phyloP scores from a whole-genome alignment of 1,284 basidiomycete species.

The Malassezia sympodialis region DNA sequence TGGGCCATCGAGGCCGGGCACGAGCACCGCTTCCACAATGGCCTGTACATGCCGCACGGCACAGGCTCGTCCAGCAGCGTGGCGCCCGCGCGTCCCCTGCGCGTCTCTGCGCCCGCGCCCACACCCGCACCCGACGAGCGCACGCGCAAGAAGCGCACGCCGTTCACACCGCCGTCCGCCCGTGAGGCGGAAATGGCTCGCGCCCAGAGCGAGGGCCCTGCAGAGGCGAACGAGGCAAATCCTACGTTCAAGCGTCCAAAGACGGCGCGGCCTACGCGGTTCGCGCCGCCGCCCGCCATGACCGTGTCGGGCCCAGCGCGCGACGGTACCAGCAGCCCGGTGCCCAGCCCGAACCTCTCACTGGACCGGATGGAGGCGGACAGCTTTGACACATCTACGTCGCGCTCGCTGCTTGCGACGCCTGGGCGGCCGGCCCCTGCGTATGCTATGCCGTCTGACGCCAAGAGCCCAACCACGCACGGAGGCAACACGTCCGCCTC shows the following conservation, averaged over 20 bases:
- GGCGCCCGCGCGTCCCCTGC: neutral
- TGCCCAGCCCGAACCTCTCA: neutral
- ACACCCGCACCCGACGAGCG: neutral
- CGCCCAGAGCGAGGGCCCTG: neutral
- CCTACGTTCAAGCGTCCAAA: constrained; percentile 11
- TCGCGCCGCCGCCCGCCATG: neutral
- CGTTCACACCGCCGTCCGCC: neutral
- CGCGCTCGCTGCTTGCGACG: constrained; percentile 23
- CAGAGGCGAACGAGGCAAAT: neutral
- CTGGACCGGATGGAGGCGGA: constrained; percentile 13
- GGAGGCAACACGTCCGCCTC: constrained; percentile 21
- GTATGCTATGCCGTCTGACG: constrained; percentile 6
- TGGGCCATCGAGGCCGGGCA: constrained; percentile 49
- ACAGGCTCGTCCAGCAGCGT: neutral
- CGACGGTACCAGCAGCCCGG: neutral
- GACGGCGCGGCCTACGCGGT: neutral
- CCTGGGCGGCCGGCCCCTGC: constrained; percentile 17
- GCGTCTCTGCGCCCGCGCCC: neutral
- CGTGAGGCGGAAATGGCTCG: neutral
- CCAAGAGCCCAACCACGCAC: neutral
- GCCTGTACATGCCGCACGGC: constrained; percentile 24
- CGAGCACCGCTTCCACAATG: constrained; percentile 41
- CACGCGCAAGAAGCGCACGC: constrained; percentile 7
- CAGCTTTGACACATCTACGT: constrained; percentile 5
- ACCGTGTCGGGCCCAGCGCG: neutral